Base-by-base conservation (phyloP, 2,329 filamentous ascomycete genomes). In the Emergomyces orientalis region DNA sequence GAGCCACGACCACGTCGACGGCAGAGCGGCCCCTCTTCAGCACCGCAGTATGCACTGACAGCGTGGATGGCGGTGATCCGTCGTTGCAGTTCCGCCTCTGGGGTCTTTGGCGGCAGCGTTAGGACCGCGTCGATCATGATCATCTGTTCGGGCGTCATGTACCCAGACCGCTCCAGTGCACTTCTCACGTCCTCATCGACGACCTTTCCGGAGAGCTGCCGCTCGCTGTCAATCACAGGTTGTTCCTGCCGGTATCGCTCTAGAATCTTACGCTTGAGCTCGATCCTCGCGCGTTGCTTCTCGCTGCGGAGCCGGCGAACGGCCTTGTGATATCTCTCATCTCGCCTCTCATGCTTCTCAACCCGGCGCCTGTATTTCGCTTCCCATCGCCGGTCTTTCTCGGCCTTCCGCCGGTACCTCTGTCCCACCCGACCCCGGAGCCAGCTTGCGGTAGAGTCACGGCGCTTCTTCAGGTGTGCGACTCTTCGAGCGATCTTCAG, bases 41-140 rank as follows among this genome's bases (percentile, higher is more conserved):
- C n/a, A 25, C 39, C 3, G 22, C 57, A 60, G 47, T 51, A 57
- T 63, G 47, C n/a, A 25, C 22, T 30, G 37, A 51, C 17, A 2
- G 25, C 14, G n/a, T 63, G 43, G 17, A 63, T 63, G 17, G 22
- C 32, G 2, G 25, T 49, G 30, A 60, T 63, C 22, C 37, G 0
- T 30, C 37, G 1, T 37, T 41, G 45, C 25, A 54, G 32, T 37
- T 63, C 37, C 9, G 8, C 37, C 30, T 41, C 47, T 37, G 9
- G 17, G 9, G 19, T 55, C 32, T 1, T 45, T 30, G 32, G 11
- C 11, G 49, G 34, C 1, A 57, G 32, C 3, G 19, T 57, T 25
- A 57, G 32, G 2, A 37, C 54, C 9, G 54, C 7, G 11, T 57
- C 3, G 4, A 37, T 37, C 4, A 57, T 57, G 32, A 41, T 41